phyloP scores from a whole-genome alignment of 768 basidiomycete genomes.

The Trametes maxima region DNA sequence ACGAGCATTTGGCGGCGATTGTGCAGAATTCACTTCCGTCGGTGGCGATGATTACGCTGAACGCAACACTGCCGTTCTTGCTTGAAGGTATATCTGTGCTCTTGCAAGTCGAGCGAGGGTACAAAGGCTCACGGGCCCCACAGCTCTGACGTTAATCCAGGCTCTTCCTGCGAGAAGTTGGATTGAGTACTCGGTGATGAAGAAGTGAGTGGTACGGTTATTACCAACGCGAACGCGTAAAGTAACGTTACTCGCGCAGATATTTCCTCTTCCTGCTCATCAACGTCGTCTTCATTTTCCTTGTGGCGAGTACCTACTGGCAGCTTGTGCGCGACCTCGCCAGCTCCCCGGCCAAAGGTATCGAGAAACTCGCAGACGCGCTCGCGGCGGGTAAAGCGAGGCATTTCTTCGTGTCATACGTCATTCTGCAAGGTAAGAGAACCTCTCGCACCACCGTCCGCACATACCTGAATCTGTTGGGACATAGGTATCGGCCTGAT shows the following conservation, averaged over 20 bases:
- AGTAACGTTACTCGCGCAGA: slow-evolving; percentile 43
- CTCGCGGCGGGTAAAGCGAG: slow-evolving; percentile 78
- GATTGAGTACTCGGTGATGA: slow-evolving; percentile 90
- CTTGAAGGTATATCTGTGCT: slow-evolving; percentile 67
- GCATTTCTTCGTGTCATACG: slow-evolving; percentile 85
- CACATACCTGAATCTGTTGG: slow-evolving; percentile 8
- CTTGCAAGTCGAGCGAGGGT: neutral
- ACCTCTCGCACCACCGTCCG: neutral
- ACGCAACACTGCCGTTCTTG: slow-evolving; percentile 85
- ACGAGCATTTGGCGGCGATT: slow-evolving; percentile 77
- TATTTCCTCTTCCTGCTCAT: slow-evolving; percentile 92
- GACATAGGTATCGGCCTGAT: slow-evolving; percentile 82
- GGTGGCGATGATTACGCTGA: slow-evolving; percentile 86
- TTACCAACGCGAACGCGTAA: neutral
- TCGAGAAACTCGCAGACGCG: slow-evolving; percentile 87
- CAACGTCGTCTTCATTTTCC: slow-evolving; percentile 94
- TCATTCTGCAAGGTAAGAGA: slow-evolving; percentile 72
- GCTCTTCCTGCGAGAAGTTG: slow-evolving; percentile 89
- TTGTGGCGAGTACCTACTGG: slow-evolving; percentile 90
- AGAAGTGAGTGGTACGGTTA: slow-evolving; percentile 62
- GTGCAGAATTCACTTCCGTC: slow-evolving; percentile 95
- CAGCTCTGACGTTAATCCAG: slow-evolving; percentile 83
- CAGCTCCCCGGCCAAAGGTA: slow-evolving; percentile 91
- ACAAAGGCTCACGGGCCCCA: slow-evolving; percentile 3
- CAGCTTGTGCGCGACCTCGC: slow-evolving; percentile 90